phyloP scores from a whole-genome alignment of 2,329 filamentous ascomycete genomes.

The Samsoniella hepiali region DNA sequence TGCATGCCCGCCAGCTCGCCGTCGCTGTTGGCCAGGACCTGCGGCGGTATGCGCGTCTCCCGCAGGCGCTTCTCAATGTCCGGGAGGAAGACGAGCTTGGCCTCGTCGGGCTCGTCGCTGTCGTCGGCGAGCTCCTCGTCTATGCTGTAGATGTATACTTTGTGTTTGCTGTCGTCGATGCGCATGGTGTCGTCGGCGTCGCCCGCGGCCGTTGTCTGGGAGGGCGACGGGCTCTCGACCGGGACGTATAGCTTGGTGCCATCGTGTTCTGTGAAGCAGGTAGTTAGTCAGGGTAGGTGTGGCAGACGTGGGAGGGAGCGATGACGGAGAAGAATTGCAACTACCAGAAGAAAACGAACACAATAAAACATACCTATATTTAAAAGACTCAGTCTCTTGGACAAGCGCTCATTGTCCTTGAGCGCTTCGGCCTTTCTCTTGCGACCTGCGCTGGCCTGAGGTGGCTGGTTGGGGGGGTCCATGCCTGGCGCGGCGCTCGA shows the following conservation, averaged over 20 bases:
- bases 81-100: conserved; percentile 72
- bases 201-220: conserved; percentile 18
- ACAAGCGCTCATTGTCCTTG: conserved; percentile 68
- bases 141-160: conserved; percentile 86
- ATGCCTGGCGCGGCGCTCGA: conserved; percentile 11
- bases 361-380: conserved; percentile 64
- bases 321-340: not conserved
- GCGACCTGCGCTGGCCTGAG: conserved; percentile 28
- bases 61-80: conserved; percentile 81
- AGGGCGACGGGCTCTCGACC: conserved; percentile 46
- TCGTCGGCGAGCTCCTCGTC: conserved; percentile 74
- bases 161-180: conserved; percentile 80
- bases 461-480: conserved; percentile 17
- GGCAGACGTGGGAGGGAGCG: too few species aligned
- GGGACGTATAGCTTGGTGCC: conserved; percentile 64
- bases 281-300: not conserved
- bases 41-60: conserved; percentile 64
- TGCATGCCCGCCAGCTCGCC: conserved; percentile 60
- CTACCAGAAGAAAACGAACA: not conserved
- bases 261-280: conserved; percentile 50
- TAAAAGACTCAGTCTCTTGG: conserved; percentile 78
- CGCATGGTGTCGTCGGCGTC: conserved; percentile 65
- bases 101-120: conserved; percentile 40
- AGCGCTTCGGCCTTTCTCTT: conserved; percentile 58
- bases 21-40: conserved; percentile 57